Base-by-base conservation (phyloP, 768 basidiomycete genomes). In the Phallus indusiatus region DNA sequence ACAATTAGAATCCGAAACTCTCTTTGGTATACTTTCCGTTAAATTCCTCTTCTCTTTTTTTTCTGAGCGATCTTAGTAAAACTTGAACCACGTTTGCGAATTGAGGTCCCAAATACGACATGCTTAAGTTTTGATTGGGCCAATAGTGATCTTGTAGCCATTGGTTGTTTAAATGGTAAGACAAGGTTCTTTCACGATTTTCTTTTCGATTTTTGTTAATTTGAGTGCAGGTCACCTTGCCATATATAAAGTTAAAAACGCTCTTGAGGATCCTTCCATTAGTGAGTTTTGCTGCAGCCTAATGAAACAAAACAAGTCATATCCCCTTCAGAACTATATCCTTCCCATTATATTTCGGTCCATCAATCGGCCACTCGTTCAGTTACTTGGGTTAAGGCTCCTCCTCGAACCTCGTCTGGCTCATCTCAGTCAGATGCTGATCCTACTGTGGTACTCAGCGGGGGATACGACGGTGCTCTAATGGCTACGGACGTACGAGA, bases 81-180 rank as follows among this genome's bases (percentile, higher is more conserved):
- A 56, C 56, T 86, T 12, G 70, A 85, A 51, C 90, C 94, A 0
- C 66, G 88, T 2, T 53, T 94, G 6, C 80, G 82, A 10, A 80
- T 97, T 1, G 82, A 88, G 64, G 71, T 91, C 1, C 84, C 86
- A 56, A 88, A 91, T 47, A 80, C 89, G 0, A 74, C 77, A n/a
- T 87, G 85, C 67, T 87, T 82, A 79, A 79, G 82, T 16, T 76
- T 96, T 55, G 93, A 96, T 64, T 97, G 94, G 94, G 88, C 84
- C 0, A 92, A 90, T 62, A 90, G 90, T 62, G 85, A 88, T 59
- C 65, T 84, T 11, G 70, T 99, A 7, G 92, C 90, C 0, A 81
- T 88, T 12, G 94, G 94, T 0, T 85, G 85, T 24, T 85, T 89
- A 1, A 88, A 90, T 63, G 94, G 95, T 92, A 48, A 11, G 46